Conservation (phyloP, 148 eudicot species). For the Polygonum maritimum region DNA sequence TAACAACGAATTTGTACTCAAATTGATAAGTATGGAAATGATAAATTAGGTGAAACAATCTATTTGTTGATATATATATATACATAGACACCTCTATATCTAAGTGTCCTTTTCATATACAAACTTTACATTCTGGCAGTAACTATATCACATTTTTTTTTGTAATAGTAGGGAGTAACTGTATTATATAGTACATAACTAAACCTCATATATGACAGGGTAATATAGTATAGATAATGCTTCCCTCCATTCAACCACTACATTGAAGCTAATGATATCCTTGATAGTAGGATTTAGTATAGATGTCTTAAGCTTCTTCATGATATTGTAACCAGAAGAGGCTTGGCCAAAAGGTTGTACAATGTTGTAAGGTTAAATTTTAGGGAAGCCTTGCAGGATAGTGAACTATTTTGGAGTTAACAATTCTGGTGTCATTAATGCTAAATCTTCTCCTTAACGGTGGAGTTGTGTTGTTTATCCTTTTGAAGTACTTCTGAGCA, state of each 20-base stretch:
- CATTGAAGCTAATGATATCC: background rate
- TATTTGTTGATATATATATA: background rate
- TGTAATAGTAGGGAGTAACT: background rate
- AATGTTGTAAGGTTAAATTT: background rate
- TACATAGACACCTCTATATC: background rate
- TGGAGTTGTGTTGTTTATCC: constrained; percentile 71
- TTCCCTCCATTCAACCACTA: background rate
- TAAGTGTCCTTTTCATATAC: background rate
- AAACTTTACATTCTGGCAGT: background rate
- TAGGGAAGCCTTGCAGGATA: background rate
- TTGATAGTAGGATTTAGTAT: background rate
- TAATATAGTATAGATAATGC: background rate
- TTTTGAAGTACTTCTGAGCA: constrained; percentile 88
- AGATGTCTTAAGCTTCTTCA: background rate
- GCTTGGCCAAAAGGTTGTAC: no score
- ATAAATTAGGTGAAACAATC: background rate
- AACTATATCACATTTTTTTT: background rate
- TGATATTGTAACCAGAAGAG: background rate
- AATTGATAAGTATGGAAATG: background rate
- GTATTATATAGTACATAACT: background rate
- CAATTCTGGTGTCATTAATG: constrained; percentile 51
- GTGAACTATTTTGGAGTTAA: background rate
- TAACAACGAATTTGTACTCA: background rate
- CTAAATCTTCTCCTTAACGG: constrained; percentile 45
- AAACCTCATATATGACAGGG: background rate